A percentile compares a stretch with the other conserved stretches of the same genome.
Evolutionary conservation across 2,329 filamentous ascomycete species (phyloP).

Genomic region (Diaporthe destruens): DNA sequence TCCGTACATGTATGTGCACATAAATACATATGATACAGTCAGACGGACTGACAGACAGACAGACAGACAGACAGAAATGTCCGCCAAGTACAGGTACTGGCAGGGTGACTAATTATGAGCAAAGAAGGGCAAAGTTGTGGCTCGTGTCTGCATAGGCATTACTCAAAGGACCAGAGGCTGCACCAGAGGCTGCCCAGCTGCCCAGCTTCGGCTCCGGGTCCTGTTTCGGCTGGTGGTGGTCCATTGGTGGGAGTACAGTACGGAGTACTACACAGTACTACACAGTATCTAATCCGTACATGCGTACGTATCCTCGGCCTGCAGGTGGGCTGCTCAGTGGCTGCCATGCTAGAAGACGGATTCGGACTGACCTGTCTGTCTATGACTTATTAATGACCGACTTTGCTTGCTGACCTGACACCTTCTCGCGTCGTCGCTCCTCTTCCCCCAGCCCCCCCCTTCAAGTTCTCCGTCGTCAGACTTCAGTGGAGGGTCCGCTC

Average conservation of each 20-base stretch:
- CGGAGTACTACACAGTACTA: no score
- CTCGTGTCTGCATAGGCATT: slow-evolving; percentile 25
- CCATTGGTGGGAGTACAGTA: no score
- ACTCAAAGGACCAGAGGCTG: slow-evolving; percentile 1
- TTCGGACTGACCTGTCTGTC: no score
- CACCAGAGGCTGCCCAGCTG: no score
- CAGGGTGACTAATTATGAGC: not conserved
- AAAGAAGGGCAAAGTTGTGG: not conserved
- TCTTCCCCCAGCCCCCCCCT: slow-evolving; percentile 3
- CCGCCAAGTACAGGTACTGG: not conserved
- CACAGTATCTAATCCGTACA: no score
- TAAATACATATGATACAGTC: no score
- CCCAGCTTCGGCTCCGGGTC: not conserved
- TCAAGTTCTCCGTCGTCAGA: not conserved
- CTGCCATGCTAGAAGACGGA: slow-evolving; percentile 6
- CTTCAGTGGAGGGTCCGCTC: slow-evolving; percentile 1
- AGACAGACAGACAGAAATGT: not conserved
- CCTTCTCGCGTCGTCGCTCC: no score
- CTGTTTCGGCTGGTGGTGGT: not conserved
- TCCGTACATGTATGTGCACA: no score
- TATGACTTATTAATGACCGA: no score
- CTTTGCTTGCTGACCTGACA: not conserved
- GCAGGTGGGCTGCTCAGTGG: not conserved
- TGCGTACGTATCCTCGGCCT: not conserved
- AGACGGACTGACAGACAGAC: not conserved